Percentiles rank a stretch among this genome's conserved stretches.
phyloP scores from a whole-genome alignment of 331 rosid genomes.

The Saraca asoca region DNA sequence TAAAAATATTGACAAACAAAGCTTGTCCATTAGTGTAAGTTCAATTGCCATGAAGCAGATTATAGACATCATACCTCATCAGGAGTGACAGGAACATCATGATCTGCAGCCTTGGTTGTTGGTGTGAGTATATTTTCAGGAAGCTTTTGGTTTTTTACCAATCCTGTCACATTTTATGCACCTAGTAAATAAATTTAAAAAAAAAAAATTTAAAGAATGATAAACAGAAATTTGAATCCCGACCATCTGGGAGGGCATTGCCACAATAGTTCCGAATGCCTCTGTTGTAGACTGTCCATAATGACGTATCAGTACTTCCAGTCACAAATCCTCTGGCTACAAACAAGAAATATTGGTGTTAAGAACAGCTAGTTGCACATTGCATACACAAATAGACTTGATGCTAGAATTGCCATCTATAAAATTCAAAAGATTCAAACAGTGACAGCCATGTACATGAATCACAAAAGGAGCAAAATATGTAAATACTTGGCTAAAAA shows the following conservation, averaged over 20 bases:
- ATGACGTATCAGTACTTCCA: conserved; percentile 93
- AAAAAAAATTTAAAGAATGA: neutral
- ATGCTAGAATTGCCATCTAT: conserved; percentile 22
- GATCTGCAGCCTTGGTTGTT: conserved; percentile 93
- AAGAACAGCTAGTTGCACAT: conserved; percentile 19
- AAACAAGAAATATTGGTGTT: conserved; percentile 34
- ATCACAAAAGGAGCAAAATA: conserved; percentile 5
- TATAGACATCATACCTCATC: conserved; percentile 64
- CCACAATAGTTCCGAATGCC: conserved; percentile 88
- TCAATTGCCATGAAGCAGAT: conserved; percentile 6
- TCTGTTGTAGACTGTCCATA: conserved; percentile 89
- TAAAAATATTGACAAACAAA: neutral
- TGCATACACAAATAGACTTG: conserved; percentile 8
- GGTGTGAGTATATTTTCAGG: conserved; percentile 82
- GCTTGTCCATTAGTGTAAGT: conserved; percentile 3
- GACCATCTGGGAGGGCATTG: conserved; percentile 84
- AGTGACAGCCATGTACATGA: neutral
- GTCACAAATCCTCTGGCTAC: conserved; percentile 92
- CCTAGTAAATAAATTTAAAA: conserved; percentile 25
- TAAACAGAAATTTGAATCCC: conserved; percentile 19
- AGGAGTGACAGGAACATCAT: conserved; percentile 86
- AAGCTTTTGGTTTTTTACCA: conserved; percentile 86
- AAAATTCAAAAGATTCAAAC: conserved; percentile 9
- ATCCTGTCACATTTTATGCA: conserved; percentile 48
- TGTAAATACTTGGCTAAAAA: neutral